Conservation (phyloP, 164 flowering plant species). For the Platanus orientalis region DNA sequence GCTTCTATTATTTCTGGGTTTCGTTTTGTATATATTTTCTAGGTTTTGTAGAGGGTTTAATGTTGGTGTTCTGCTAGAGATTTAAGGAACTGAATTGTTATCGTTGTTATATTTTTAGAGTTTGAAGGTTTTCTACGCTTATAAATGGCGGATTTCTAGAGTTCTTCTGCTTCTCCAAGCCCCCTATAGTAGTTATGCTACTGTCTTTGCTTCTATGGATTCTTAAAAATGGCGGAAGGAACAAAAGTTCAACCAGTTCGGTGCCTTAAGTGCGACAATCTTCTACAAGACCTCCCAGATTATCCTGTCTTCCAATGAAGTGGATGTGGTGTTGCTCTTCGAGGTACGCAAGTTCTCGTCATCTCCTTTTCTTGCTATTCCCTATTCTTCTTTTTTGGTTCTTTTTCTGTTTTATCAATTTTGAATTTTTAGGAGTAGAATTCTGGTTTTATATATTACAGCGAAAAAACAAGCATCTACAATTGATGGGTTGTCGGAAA, state of each 20-base stretch:
- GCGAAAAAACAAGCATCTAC: too few relatives aligned
- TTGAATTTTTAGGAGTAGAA: constrained; percentile 12
- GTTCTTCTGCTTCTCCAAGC: background rate
- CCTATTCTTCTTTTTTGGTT: too few relatives aligned
- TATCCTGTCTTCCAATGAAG: constrained; percentile 52
- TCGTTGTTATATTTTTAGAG: background rate
- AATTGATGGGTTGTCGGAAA: too few relatives aligned
- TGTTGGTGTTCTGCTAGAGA: background rate
- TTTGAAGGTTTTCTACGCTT: background rate
- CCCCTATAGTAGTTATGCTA: too few relatives aligned
- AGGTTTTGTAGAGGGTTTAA: too few relatives aligned
- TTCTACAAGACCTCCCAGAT: constrained; percentile 45
- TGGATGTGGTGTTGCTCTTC: constrained; percentile 54
- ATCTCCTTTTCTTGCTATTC: too few relatives aligned
- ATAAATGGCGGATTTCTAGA: background rate
- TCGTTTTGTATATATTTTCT: background rate
- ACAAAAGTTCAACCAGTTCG: constrained; percentile 48
- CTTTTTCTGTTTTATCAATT: constrained; percentile 6
- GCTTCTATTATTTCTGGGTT: background rate
- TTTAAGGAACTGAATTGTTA: background rate
- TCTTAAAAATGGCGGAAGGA: too few relatives aligned
- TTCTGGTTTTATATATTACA: too few relatives aligned
- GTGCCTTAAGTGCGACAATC: constrained; percentile 59
- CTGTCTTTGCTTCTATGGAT: background rate
- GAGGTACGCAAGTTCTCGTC: constrained; percentile 40